phyloP scores from a whole-genome alignment of 1,284 basidiomycete genomes.

The Tilletia caries region DNA sequence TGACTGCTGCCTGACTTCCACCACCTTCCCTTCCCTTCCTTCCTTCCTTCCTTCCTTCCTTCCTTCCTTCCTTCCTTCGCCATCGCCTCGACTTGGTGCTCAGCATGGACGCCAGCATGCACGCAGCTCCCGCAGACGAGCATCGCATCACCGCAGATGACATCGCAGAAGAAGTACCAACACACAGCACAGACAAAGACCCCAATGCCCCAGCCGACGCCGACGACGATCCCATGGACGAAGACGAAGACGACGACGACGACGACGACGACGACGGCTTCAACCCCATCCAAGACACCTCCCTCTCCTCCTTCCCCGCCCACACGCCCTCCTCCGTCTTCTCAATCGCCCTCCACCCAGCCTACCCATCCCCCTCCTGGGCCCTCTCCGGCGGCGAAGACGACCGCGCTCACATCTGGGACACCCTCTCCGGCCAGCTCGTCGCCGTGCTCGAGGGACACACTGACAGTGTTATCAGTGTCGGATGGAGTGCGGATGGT shows the following conservation, averaged over 20 bases:
- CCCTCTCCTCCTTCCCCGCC: constrained; percentile 44
- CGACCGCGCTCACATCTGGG: constrained; percentile 90
- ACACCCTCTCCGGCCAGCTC: constrained; percentile 74
- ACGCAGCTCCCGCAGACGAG: neutral
- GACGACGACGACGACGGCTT: constrained; percentile 12
- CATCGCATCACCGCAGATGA: constrained; percentile 8
- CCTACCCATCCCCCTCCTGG: constrained; percentile 70
- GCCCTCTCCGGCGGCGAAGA: constrained; percentile 92
- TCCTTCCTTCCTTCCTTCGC: neutral
- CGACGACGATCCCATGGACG: neutral
- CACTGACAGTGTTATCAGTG: constrained; percentile 79
- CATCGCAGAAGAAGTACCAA: constrained; percentile 6
- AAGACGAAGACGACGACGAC: neutral
- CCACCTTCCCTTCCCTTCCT: no score
- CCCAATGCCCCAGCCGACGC: neutral
- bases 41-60: neutral
- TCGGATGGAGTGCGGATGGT: constrained; percentile 80
- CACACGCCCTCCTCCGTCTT: constrained; percentile 65
- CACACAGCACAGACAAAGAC: neutral
- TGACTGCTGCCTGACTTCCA: no score
- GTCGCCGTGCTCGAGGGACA: constrained; percentile 84
- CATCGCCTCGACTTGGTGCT: neutral
- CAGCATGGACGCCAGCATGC: neutral
- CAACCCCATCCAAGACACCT: constrained; percentile 37
- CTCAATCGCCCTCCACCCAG: constrained; percentile 71